These are phyloP conservation scores for Penicillium sp. DNA, from an alignment of 2,329 filamentous ascomycete genomes.

Conservation along the genomic window DNA sequence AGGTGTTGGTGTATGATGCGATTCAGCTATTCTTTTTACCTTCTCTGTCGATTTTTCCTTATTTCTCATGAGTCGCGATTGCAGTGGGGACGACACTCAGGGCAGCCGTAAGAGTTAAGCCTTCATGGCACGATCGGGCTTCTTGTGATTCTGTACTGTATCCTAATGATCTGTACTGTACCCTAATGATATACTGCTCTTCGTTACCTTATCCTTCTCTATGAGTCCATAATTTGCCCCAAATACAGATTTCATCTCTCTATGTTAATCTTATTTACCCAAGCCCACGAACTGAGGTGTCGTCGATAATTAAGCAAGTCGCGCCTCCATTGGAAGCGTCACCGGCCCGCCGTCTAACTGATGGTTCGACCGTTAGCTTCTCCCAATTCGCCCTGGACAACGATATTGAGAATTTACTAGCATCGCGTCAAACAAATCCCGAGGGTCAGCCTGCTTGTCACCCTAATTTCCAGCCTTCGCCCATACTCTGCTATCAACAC, in stretches of 20 bases:
- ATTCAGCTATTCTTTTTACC: slow-evolving; percentile 6
- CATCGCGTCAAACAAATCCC: slow-evolving; percentile 56
- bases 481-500: slow-evolving; percentile 37
- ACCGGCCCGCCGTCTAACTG: too few species aligned
- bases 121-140: slow-evolving; percentile 24
- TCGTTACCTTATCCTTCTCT: slow-evolving; percentile 3
- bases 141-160: slow-evolving; percentile 16
- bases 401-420: slow-evolving; percentile 36
- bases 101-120: slow-evolving; percentile 23
- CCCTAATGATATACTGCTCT: slow-evolving; percentile 20
- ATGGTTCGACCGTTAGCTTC: slow-evolving; percentile 52
- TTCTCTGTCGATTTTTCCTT: slow-evolving; percentile 13
- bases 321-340: too few species aligned
- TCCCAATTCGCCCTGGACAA: slow-evolving; percentile 51
- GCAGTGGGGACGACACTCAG: slow-evolving; percentile 10
- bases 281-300: too few species aligned
- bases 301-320: too few species aligned
- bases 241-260: slow-evolving; percentile 12
- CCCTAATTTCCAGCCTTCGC: slow-evolving; percentile 25
- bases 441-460: slow-evolving; percentile 35
- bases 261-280: too few species aligned
- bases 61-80: slow-evolving; percentile 4
- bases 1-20: slow-evolving; percentile 24
- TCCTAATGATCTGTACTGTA: slow-evolving; percentile 22
- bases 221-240: slow-evolving; percentile 18